Evolutionary conservation across 2,329 filamentous ascomycete species (phyloP).

Genomic region (Exophiala sideris): DNA sequence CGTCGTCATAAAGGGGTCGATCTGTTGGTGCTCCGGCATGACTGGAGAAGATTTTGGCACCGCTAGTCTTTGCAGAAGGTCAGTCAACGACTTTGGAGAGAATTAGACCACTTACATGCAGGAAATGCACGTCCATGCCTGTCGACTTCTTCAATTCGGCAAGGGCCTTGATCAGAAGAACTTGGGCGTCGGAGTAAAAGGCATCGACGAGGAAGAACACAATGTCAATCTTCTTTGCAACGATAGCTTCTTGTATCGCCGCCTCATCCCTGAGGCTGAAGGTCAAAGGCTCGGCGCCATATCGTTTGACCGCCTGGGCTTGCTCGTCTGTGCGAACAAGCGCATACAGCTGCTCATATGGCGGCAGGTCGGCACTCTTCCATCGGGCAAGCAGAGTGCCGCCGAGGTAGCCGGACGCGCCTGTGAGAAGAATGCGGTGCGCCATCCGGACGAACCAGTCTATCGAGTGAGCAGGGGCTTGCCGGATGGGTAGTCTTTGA

Average conservation of each 20-base stretch:
- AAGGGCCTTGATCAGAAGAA: slow-evolving; percentile 46
- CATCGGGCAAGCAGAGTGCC: slow-evolving; percentile 46
- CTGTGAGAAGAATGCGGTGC: slow-evolving; percentile 43
- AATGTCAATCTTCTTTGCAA: slow-evolving; percentile 46
- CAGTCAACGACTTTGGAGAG: background rate
- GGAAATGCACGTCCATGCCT: slow-evolving; percentile 46
- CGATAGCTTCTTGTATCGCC: slow-evolving; percentile 37
- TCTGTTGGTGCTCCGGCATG: slow-evolving; percentile 46
- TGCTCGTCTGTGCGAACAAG: slow-evolving; percentile 48
- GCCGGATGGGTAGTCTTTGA: too few relatives aligned
- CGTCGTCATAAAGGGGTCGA: slow-evolving; percentile 42
- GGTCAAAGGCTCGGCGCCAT: slow-evolving; percentile 42
- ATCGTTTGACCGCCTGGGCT: slow-evolving; percentile 44
- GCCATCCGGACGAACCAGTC: slow-evolving; percentile 30
- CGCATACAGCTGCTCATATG: slow-evolving; percentile 46
- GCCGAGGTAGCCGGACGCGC: slow-evolving; percentile 53
- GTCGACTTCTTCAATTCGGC: slow-evolving; percentile 42
- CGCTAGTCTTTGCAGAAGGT: slow-evolving; percentile 37
- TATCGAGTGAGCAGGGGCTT: too few relatives aligned
- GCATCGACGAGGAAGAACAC: slow-evolving; percentile 51
- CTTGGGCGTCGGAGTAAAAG: slow-evolving; percentile 32
- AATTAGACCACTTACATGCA: slow-evolving; percentile 45
- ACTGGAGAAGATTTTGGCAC: slow-evolving; percentile 53
- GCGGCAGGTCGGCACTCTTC: slow-evolving; percentile 36
- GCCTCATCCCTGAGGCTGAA: slow-evolving; percentile 40